Percentiles rank a stretch among this genome's conserved stretches.
Evolutionary conservation across 2,329 filamentous ascomycete genomes (phyloP).

Genomic region (Neonectria coccinea): DNA sequence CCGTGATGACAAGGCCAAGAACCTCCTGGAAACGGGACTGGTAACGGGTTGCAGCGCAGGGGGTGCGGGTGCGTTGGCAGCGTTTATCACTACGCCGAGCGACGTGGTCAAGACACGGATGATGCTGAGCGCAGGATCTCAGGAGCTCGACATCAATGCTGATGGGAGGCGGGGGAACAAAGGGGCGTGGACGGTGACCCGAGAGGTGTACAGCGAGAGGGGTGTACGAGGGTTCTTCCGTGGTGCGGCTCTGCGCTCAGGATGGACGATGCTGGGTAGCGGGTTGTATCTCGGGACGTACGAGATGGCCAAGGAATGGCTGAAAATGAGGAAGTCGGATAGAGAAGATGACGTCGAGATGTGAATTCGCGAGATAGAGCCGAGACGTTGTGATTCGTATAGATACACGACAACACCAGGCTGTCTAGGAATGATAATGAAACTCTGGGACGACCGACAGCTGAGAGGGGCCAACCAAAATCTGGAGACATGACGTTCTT

Average conservation of each 20-base stretch:
- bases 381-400: not conserved
- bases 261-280: slow-evolving; percentile 86
- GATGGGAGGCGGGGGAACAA: slow-evolving; percentile 32
- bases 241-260: slow-evolving; percentile 77
- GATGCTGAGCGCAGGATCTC: slow-evolving; percentile 75
- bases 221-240: slow-evolving; percentile 82
- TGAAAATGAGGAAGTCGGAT: slow-evolving; percentile 59
- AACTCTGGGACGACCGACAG: slow-evolving; percentile 8
- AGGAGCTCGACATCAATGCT: slow-evolving; percentile 24
- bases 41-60: slow-evolving; percentile 82
- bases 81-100: slow-evolving; percentile 86
- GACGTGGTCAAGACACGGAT: slow-evolving; percentile 92
- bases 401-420: not conserved
- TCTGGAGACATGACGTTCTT: slow-evolving; percentile 12
- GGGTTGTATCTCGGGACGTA: slow-evolving; percentile 90
- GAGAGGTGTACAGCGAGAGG: slow-evolving; percentile 72
- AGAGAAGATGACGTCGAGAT: slow-evolving; percentile 52
- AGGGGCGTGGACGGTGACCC: slow-evolving; percentile 69
- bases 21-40: slow-evolving; percentile 72
- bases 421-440: slow-evolving; percentile 12
- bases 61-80: slow-evolving; percentile 78
- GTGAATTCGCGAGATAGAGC: slow-evolving; percentile 30
- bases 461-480: slow-evolving; percentile 4
- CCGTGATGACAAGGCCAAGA: slow-evolving; percentile 37
- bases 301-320: slow-evolving; percentile 79